A percentile compares a stretch with the other conserved stretches of the same genome.
These are phyloP conservation scores for Neopestalotiopsis sp. DNA, from an alignment of 2,329 filamentous ascomycete species.

Conservation along the genomic window DNA sequence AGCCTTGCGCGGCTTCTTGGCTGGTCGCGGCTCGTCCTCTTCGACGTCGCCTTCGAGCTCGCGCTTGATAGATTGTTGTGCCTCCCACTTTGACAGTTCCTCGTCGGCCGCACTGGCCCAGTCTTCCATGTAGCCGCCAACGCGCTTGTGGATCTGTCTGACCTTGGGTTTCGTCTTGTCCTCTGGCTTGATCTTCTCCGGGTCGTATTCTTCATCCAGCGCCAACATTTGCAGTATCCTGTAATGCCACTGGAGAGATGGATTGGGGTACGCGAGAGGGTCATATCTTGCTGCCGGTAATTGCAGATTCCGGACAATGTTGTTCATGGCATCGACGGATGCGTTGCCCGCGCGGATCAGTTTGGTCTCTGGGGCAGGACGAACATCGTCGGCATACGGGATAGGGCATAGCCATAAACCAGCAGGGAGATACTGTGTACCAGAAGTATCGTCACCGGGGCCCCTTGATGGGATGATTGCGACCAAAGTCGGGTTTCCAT, in stretches of 20 bases:
- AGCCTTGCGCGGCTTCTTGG: constrained; percentile 51
- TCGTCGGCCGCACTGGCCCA: constrained; percentile 75
- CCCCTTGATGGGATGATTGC: constrained; percentile 81
- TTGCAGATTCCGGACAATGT: constrained; percentile 83
- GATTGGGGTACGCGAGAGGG: constrained; percentile 88
- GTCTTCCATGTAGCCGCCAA: constrained; percentile 77
- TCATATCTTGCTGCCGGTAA: constrained; percentile 87
- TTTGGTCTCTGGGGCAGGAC: constrained; percentile 68
- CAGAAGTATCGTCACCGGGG: constrained; percentile 66
- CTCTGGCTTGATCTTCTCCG: constrained; percentile 60
- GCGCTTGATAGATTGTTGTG: constrained; percentile 54
- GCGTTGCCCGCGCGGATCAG: constrained; percentile 59
- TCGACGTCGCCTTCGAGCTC: constrained; percentile 50
- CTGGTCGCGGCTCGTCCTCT: constrained; percentile 43
- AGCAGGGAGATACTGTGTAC: constrained; percentile 75
- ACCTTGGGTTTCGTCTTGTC: constrained; percentile 87
- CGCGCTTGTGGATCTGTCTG: constrained; percentile 87
- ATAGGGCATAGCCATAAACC: constrained; percentile 90
- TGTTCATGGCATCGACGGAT: constrained; percentile 80
- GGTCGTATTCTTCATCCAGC: constrained; percentile 82
- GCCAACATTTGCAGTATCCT: constrained; percentile 90
- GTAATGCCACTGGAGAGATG: constrained; percentile 96
- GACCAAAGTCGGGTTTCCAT: constrained; percentile 79
- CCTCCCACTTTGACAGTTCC: constrained; percentile 47
- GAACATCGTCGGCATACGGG: constrained; percentile 88